A percentile compares a stretch with the other conserved stretches of the same genome.
These are phyloP conservation scores for Beauveria sp. DNA, from an alignment of 2,329 filamentous ascomycete species.

Conservation along the genomic window DNA sequence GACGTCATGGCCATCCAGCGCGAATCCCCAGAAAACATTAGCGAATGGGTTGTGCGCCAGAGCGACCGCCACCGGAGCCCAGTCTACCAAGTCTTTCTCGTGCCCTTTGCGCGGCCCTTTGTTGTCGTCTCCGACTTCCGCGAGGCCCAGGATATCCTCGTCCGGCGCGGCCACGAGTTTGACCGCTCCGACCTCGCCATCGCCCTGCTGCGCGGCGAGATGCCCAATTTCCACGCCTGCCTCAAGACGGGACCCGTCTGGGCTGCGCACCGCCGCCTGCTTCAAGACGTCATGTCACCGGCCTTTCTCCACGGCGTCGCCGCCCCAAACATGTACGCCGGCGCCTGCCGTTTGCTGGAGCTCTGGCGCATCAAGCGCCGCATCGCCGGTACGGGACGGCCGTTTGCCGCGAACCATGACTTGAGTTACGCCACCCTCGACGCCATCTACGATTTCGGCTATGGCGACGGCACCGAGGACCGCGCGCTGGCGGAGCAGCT, in stretches of 20 bases:
- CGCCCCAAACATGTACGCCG: constrained; percentile 26
- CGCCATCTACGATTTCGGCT: constrained; percentile 22
- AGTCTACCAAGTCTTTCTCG: constrained; percentile 40
- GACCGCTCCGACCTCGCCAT: constrained; percentile 30
- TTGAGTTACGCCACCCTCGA: constrained; percentile 26
- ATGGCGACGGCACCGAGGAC: constrained; percentile 17
- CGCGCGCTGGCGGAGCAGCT: not conserved
- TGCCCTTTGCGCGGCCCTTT: constrained; percentile 33
- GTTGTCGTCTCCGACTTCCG: constrained; percentile 34
- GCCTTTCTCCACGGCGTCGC: constrained; percentile 23
- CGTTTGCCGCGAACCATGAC: constrained; percentile 19
- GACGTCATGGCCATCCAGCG: constrained; percentile 26
- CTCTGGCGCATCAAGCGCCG: constrained; percentile 27
- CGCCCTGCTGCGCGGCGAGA: constrained; percentile 24
- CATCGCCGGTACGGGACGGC: constrained; percentile 18
- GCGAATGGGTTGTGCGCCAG: constrained; percentile 22
- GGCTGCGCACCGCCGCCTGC: constrained; percentile 25
- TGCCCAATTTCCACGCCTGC: constrained; percentile 26
- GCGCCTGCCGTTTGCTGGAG: constrained; percentile 22
- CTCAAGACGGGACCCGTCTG: constrained; percentile 24
- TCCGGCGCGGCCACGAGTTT: constrained; percentile 35
- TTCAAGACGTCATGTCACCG: constrained; percentile 31
- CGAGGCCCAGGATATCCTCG: constrained; percentile 37
- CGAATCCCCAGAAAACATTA: constrained; percentile 3
- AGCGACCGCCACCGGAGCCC: constrained; percentile 28